Evolutionary conservation across 305 asterid genomes (phyloP).

Genomic region (Fraxinus velutina): DNA sequence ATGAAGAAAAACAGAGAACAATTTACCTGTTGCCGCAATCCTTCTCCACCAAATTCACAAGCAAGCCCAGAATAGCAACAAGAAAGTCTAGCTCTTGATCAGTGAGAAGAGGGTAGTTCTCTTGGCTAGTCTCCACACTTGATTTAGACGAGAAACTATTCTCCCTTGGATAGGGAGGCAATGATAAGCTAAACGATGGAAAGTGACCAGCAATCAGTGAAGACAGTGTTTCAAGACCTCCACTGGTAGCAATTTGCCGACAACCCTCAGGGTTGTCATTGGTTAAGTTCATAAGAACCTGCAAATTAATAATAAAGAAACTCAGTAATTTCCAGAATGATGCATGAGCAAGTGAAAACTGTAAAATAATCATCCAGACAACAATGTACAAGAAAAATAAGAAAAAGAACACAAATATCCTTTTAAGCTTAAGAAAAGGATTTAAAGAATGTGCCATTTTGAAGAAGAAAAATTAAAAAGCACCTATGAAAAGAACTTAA

Average conservation of each 20-base stretch:
- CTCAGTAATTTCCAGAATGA: conserved; percentile 12
- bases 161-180: conserved; percentile 29
- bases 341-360: background rate
- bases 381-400: background rate
- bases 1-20: background rate
- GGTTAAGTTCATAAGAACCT: conserved; percentile 92
- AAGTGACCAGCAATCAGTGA: conserved; percentile 79
- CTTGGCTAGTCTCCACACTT: conserved; percentile 30
- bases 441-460: background rate
- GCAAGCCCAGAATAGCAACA: conserved; percentile 90
- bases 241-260: conserved; percentile 74
- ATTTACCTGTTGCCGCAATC: conserved; percentile 70
- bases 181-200: conserved; percentile 53
- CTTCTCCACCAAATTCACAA: conserved; percentile 96
- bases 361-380: background rate
- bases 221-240: conserved; percentile 77
- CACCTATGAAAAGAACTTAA: background rate
- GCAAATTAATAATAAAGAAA: conserved; percentile 31
- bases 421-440: background rate
- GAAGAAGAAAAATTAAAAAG: background rate
- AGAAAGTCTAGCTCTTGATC: conserved; percentile 90
- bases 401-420: background rate
- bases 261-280: conserved; percentile 90
- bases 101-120: conserved; percentile 42
- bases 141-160: conserved; percentile 36